Evolutionary conservation across 2,329 filamentous ascomycete species (phyloP).

Genomic region (Xylariaceae sp.): DNA sequence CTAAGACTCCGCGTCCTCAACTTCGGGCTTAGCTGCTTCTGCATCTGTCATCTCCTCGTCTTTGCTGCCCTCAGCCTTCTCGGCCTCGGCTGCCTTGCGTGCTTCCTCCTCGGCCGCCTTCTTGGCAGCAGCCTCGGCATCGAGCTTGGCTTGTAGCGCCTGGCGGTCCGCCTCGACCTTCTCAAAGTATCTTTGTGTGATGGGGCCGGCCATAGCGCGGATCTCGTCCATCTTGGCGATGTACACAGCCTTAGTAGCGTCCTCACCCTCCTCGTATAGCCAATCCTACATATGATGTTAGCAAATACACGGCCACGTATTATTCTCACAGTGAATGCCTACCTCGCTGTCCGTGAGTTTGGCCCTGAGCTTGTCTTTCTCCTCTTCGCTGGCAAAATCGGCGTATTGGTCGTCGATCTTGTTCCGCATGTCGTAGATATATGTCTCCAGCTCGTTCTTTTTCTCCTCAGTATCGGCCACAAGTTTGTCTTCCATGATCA

Average conservation of each 20-base stretch:
- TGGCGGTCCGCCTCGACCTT: slow-evolving; percentile 85
- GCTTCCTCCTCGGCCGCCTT: slow-evolving; percentile 50
- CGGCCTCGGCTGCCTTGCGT: slow-evolving; percentile 43
- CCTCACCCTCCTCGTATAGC: slow-evolving; percentile 96
- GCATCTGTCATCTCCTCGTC: slow-evolving; percentile 64
- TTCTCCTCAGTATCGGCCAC: slow-evolving; percentile 97
- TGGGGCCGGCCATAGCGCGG: slow-evolving; percentile 81
- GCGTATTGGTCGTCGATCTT: slow-evolving; percentile 91
- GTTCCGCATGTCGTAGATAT: slow-evolving; percentile 93
- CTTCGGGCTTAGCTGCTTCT: slow-evolving; percentile 49
- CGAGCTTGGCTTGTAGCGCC: slow-evolving; percentile 69
- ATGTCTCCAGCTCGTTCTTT: slow-evolving; percentile 99
- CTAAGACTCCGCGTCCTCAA: slow-evolving; percentile 40
- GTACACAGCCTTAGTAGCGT: slow-evolving; percentile 90
- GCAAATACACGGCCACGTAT: too few relatives aligned
- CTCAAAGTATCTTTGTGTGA: slow-evolving; percentile 92
- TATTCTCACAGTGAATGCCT: slow-evolving; percentile 38
- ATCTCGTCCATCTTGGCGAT: slow-evolving; percentile 95
- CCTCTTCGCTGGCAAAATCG: slow-evolving; percentile 83
- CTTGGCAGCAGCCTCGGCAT: slow-evolving; percentile 74
- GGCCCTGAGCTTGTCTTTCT: slow-evolving; percentile 80
- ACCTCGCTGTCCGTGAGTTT: slow-evolving; percentile 87
- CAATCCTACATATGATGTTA: slow-evolving; percentile 64
- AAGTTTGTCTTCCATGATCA: slow-evolving; percentile 98
- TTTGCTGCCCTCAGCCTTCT: slow-evolving; percentile 46